Percentiles rank a stretch among this genome's conserved stretches.
Conservation (phyloP, 208 protist species). For the Leishmania tropica region DNA sequence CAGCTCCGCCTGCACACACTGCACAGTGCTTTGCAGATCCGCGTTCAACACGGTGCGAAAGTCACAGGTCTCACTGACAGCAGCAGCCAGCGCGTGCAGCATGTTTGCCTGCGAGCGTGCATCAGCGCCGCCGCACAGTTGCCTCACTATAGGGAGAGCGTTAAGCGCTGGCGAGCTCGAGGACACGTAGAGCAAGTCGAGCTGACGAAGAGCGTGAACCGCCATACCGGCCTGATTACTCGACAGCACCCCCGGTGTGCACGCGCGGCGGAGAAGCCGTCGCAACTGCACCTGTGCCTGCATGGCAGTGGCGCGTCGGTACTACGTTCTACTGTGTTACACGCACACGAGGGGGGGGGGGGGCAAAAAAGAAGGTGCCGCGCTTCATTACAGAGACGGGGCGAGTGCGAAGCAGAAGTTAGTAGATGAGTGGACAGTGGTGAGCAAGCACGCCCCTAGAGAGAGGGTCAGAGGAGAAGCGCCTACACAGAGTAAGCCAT, state of each 20-base stretch:
- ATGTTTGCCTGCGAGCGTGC: slow-evolving; percentile 52
- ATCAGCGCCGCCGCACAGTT: slow-evolving; percentile 31
- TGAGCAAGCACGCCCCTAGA: not conserved
- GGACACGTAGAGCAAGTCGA: slow-evolving; percentile 29
- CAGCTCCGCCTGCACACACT: slow-evolving; percentile 38
- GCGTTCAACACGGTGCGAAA: slow-evolving; percentile 28
- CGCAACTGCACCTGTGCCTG: slow-evolving; percentile 16
- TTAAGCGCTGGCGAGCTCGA: not conserved
- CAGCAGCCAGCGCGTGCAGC: slow-evolving; percentile 44
- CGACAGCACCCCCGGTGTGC: slow-evolving; percentile 41
- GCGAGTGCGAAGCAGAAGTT: not conserved
- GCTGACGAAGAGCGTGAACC: slow-evolving; percentile 45
- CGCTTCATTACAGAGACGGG: not conserved
- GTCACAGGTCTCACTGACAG: slow-evolving; percentile 32
- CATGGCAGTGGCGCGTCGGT: not conserved
- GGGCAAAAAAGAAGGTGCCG: not conserved
- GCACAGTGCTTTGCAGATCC: slow-evolving; percentile 26
- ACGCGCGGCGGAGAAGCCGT: slow-evolving; percentile 32
- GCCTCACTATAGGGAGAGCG: slow-evolving; percentile 25
- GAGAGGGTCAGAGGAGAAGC: not conserved
- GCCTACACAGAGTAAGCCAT: not conserved
- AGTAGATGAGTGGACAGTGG: not conserved
- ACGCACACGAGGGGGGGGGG: not conserved
- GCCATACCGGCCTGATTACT: slow-evolving; percentile 45
- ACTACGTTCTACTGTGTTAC: not conserved